Base-by-base conservation (phyloP, 805 yeast species). In the Vanderwaltozyma yarrowii region DNA sequence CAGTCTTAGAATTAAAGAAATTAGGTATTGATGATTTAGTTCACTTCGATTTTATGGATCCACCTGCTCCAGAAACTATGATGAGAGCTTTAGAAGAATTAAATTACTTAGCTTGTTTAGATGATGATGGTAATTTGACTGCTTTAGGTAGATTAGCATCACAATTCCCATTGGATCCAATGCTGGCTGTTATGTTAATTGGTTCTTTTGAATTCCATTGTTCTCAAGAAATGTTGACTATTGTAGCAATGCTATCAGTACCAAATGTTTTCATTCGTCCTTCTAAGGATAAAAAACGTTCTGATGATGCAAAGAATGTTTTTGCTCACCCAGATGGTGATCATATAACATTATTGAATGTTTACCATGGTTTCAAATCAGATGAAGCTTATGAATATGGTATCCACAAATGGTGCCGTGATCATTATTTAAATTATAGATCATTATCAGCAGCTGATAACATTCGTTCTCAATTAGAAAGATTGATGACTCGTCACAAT, bases 21-120 rank as follows among this genome's bases (percentile, higher is more conserved):
- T 73, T 92, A 46, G 97, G 97, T 12, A 74, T 89, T 46, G 95
- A 92, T 57, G 97, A 89, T 64, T 74, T 89, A 54, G 98, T 92
- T 29, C 97, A 89, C 64, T 89, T 89, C 56, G 98, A 92, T 60
- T 89, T 92, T 58, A 89, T 89, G 95, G 98, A 89, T 57, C 97
- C 98, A 7, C 98, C 98, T 12, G 97, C 97, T 2, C 98, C 98
- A 9, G 98, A 89, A 62, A 92, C 98, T 6, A 92, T 89, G 98
- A 92, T 92, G 98, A 74, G 98, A 59, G 97, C 97, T 0, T 67
- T 89, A 45, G 98, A 89, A 61, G 98, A 89, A 61, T 71, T 89
- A 53, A 88, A 92, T 57, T 92, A 86, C 57, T 67, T 89, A 44
- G 79, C 81, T 17, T 92, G 96, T 65, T 70, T 89, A 37, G 84